phyloP scores from a whole-genome alignment of 164 flowering plant genomes.

The Echeveria elegans region DNA sequence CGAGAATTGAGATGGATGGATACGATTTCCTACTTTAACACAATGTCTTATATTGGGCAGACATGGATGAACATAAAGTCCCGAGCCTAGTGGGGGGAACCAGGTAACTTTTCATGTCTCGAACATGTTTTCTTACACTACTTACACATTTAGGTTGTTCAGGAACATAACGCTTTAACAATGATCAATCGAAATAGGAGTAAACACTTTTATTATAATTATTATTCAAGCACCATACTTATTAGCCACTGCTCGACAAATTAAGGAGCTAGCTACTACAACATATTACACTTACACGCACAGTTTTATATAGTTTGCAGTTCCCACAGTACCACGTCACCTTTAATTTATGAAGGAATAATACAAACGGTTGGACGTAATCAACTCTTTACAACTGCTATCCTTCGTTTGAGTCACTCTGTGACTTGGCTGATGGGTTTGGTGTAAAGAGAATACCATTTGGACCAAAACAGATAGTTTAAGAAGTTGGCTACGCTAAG shows the following conservation, averaged over 20 bases:
- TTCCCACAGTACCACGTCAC: not conserved
- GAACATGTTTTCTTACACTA: not conserved
- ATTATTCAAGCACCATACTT: no score
- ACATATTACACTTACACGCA: no score
- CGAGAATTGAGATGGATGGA: conserved; percentile 6
- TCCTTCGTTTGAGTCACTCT: not conserved
- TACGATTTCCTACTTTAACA: not conserved
- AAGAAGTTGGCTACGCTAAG: conserved; percentile 41
- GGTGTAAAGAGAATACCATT: conserved; percentile 23
- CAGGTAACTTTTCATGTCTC: conserved; percentile 3
- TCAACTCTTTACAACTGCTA: not conserved
- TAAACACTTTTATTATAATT: no score
- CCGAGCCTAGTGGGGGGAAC: conserved; percentile 4
- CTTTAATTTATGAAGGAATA: not conserved
- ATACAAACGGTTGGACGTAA: not conserved
- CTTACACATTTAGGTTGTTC: not conserved
- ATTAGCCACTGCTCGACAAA: not conserved
- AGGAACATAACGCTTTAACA: no score
- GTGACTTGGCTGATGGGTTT: not conserved
- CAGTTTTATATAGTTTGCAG: no score
- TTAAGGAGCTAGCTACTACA: not conserved
- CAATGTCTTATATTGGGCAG: not conserved
- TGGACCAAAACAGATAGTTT: conserved; percentile 45
- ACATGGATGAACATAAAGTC: not conserved
- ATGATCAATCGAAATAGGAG: no score